Conservation (phyloP, 805 yeast species). For the Hagleromyces aurorensis region DNA sequence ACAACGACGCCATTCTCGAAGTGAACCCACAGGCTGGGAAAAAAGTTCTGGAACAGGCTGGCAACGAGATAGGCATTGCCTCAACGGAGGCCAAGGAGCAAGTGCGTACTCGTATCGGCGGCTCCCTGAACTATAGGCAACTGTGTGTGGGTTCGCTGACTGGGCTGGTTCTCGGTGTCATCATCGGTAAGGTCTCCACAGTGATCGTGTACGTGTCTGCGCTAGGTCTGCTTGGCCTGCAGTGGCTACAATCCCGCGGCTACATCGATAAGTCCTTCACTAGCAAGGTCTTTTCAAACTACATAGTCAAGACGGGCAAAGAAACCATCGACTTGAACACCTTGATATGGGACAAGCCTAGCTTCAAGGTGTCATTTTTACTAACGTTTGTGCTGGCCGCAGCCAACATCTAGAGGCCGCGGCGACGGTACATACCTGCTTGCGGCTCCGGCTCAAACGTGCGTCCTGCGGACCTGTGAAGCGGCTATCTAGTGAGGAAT, state of each 20-base stretch:
- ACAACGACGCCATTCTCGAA: slow-evolving; percentile 15
- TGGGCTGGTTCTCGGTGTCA: slow-evolving; percentile 23
- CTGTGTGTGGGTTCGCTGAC: slow-evolving; percentile 25
- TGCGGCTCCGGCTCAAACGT: slow-evolving; percentile 1
- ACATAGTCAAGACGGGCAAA: slow-evolving; percentile 17
- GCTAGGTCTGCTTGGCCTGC: slow-evolving; percentile 16
- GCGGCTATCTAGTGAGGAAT: slow-evolving; percentile 1
- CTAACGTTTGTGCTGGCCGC: slow-evolving; percentile 22
- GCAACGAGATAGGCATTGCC: slow-evolving; percentile 10
- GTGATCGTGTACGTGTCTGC: slow-evolving; percentile 18
- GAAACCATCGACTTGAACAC: slow-evolving; percentile 17
- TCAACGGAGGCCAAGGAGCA: slow-evolving; percentile 5
- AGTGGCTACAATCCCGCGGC: slow-evolving; percentile 23
- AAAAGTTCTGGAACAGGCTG: slow-evolving; percentile 6
- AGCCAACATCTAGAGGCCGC: slow-evolving; percentile 13
- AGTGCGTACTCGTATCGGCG: slow-evolving; percentile 8
- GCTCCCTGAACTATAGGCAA: slow-evolving; percentile 18
- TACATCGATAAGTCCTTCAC: slow-evolving; percentile 16
- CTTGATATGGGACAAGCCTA: slow-evolving; percentile 16
- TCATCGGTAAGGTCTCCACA: slow-evolving; percentile 23
- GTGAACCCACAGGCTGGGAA: slow-evolving; percentile 10
- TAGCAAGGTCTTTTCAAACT: slow-evolving; percentile 9
- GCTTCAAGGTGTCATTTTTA: slow-evolving; percentile 22
- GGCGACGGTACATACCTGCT: background rate
- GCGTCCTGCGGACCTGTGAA: slow-evolving; percentile 1